A percentile compares a stretch with the other conserved stretches of the same genome.
These are phyloP conservation scores for Eimeria necatrix DNA, from an alignment of 169 alveolate genomes.

Conservation along the genomic window DNA sequence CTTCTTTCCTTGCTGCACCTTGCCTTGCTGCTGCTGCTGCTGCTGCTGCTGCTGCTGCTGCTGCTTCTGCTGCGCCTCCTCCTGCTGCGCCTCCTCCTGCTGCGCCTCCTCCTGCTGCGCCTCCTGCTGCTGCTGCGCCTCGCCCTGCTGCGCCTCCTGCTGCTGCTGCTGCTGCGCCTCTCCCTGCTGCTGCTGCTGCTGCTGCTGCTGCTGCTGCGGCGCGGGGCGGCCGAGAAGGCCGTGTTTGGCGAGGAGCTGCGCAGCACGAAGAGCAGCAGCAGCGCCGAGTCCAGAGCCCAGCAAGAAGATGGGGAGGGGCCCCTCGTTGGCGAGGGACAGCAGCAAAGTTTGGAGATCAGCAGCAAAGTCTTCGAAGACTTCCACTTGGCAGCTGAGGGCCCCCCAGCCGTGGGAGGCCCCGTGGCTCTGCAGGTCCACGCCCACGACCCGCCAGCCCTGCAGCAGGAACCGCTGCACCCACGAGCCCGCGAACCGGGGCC, in stretches of 20 bases:
- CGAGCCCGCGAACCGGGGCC: background rate
- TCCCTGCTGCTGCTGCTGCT: background rate
- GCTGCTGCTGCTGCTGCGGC: background rate
- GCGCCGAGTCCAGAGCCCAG: constrained; percentile 7
- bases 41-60: background rate
- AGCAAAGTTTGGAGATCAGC: background rate
- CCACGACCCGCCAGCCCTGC: constrained; percentile 33
- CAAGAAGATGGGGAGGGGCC: constrained; percentile 33
- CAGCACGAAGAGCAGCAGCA: background rate
- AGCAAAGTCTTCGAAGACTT: background rate
- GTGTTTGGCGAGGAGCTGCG: background rate
- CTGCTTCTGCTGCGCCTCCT: background rate
- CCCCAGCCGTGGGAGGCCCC: constrained; percentile 5
- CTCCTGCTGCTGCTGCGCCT: background rate
- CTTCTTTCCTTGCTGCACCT: background rate
- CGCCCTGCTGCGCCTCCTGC: background rate
- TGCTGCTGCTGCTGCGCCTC: background rate
- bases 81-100: background rate
- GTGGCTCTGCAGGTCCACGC: constrained; percentile 19
- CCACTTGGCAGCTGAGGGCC: background rate
- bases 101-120: background rate
- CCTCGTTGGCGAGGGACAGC: constrained; percentile 32
- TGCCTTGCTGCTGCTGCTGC: constrained; percentile 13
- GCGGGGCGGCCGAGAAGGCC: constrained; percentile 17
- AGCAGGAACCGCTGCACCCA: constrained; percentile 30